These are phyloP conservation scores for Alternaria novae-zelandiae DNA, from an alignment of 2,329 filamentous ascomycete genomes.

Conservation along the genomic window DNA sequence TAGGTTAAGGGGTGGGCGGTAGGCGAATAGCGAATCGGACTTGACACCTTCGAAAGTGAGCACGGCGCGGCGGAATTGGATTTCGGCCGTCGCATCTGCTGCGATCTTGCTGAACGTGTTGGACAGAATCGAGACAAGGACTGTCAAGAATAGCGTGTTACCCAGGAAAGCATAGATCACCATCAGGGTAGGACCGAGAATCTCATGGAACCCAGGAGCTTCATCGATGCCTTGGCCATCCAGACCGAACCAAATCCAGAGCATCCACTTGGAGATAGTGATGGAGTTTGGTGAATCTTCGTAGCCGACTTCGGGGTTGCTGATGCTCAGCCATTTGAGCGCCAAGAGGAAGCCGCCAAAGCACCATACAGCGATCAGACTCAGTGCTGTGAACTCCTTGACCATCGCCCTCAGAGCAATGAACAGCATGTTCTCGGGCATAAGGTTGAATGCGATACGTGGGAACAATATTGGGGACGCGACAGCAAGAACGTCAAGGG, in stretches of 20 bases:
- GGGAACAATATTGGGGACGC: constrained; percentile 80
- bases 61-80: constrained; percentile 81
- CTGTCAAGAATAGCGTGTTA: constrained; percentile 87
- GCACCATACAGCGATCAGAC: constrained; percentile 78
- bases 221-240: constrained; percentile 68
- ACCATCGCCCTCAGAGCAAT: constrained; percentile 84
- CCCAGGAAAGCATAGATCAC: constrained; percentile 84
- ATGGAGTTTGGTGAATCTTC: constrained; percentile 60
- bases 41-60: constrained; percentile 87
- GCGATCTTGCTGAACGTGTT: constrained; percentile 84
- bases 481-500: constrained; percentile 79
- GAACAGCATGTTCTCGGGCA: constrained; percentile 85
- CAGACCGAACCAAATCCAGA: constrained; percentile 90
- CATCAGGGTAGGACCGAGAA: constrained; percentile 82
- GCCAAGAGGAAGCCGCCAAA: constrained; percentile 82
- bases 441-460: constrained; percentile 79
- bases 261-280: constrained; percentile 88
- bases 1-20: constrained; percentile 84
- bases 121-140: constrained; percentile 84
- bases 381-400: constrained; percentile 81
- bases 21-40: constrained; percentile 81
- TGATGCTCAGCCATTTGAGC: constrained; percentile 74
- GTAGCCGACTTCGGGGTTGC: constrained; percentile 38
- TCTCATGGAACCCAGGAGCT: constrained; percentile 73
- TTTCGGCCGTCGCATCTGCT: constrained; percentile 78